phyloP scores from a whole-genome alignment of 192 early-diverging fungal species.

The Backusella luteola region DNA sequence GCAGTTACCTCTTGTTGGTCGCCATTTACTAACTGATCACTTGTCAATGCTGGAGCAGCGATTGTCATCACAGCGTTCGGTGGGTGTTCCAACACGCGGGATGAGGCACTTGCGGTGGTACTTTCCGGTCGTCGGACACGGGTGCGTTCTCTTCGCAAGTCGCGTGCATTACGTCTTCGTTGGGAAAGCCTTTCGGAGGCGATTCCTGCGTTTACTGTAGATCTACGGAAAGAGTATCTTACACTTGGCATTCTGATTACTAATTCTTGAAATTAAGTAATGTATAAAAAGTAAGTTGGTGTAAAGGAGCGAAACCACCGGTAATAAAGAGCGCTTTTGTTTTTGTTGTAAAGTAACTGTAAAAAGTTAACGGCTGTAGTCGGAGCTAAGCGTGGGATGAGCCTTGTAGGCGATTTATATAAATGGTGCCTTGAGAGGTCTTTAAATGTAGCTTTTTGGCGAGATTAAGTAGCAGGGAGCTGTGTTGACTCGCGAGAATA shows the following conservation, averaged over 20 bases:
- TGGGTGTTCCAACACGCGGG: too few species aligned
- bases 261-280: neutral
- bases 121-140: too few species aligned
- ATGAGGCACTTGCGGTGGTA: too few species aligned
- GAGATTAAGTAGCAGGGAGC: neutral
- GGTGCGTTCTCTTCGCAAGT: neutral
- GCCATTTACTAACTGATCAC: too few species aligned
- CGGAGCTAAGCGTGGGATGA: neutral
- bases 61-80: too few species aligned
- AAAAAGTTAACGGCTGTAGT: neutral
- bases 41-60: too few species aligned
- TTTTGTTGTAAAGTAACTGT: neutral
- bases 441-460: neutral
- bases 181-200: neutral
- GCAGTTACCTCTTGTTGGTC: too few species aligned
- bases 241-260: neutral
- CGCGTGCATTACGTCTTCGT: neutral
- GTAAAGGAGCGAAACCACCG: neutral
- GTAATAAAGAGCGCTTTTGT: neutral
- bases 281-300: too few species aligned
- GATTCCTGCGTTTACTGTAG: neutral
- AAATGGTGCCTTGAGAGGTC: neutral
- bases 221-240: neutral
- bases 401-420: too few species aligned
- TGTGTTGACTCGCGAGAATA: neutral